Conservation (phyloP, 345 rosid species). For the Populus tremula region DNA sequence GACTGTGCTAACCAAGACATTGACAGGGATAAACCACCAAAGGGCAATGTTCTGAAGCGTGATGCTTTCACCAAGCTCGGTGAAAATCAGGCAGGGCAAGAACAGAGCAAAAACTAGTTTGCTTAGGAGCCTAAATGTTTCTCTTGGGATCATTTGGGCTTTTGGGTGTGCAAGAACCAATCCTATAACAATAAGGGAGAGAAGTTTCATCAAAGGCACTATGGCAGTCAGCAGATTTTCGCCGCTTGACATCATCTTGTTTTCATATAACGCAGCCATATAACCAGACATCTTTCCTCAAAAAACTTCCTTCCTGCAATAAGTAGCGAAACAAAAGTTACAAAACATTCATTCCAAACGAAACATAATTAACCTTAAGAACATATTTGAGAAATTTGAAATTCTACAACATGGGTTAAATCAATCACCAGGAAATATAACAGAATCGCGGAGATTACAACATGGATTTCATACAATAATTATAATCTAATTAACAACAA, state of each 20-base stretch:
- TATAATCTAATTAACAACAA: not conserved
- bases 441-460: not conserved
- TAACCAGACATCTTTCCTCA: constrained; percentile 24
- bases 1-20: constrained; percentile 65
- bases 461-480: not conserved
- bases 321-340: not conserved
- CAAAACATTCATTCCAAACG: not conserved
- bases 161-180: constrained; percentile 76
- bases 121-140: constrained; percentile 78
- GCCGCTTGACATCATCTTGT: constrained; percentile 30
- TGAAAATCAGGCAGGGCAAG: constrained; percentile 87
- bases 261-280: constrained; percentile 14
- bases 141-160: constrained; percentile 57
- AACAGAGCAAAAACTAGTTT: constrained; percentile 87
- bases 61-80: constrained; percentile 81
- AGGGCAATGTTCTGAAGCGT: constrained; percentile 45
- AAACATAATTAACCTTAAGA: not conserved
- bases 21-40: constrained; percentile 96
- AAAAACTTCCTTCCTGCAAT: constrained; percentile 12
- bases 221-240: constrained; percentile 51
- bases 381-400: not conserved
- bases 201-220: constrained; percentile 72
- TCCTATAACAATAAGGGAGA: constrained; percentile 67
- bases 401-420: not conserved
- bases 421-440: not conserved